Percentiles rank a stretch among this genome's conserved stretches.
Conservation (phyloP, 176 grass and related monocot species). For the Secale cereale region DNA sequence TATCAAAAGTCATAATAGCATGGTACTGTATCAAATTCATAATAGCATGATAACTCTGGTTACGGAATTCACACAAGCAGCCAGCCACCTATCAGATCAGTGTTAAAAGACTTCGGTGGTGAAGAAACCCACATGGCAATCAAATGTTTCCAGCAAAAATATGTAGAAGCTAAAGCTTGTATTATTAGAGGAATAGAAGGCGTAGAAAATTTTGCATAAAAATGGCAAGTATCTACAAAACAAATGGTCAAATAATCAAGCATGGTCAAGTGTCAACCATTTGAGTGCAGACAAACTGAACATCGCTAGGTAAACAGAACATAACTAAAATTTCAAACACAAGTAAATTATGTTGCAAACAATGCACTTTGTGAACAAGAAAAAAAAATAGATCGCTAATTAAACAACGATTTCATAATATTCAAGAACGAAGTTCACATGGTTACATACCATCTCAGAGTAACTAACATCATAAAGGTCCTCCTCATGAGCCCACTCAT, state of each 20-base stretch:
- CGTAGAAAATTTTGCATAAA: not conserved
- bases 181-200: not conserved
- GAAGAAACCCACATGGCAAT: not conserved
- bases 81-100: not conserved
- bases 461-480: conserved; percentile 85
- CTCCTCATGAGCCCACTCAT: conserved; percentile 87
- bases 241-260: conserved; percentile 13
- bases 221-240: conserved; percentile 12
- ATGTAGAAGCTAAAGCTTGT: not conserved
- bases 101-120: not conserved
- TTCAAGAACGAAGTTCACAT: not conserved
- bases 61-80: not conserved
- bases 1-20: not conserved
- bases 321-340: not conserved
- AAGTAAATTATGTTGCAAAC: not conserved
- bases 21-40: not conserved
- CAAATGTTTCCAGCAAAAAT: conserved; percentile 3
- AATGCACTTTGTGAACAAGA: not conserved
- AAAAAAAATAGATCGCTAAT: not conserved
- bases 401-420: not conserved
- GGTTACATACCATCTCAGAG: conserved; percentile 62
- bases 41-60: not conserved
- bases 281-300: conserved; percentile 15
- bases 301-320: not conserved
- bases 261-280: conserved; percentile 1